phyloP scores from a whole-genome alignment of 2,329 filamentous ascomycete genomes.

The Aphanocladium album region DNA sequence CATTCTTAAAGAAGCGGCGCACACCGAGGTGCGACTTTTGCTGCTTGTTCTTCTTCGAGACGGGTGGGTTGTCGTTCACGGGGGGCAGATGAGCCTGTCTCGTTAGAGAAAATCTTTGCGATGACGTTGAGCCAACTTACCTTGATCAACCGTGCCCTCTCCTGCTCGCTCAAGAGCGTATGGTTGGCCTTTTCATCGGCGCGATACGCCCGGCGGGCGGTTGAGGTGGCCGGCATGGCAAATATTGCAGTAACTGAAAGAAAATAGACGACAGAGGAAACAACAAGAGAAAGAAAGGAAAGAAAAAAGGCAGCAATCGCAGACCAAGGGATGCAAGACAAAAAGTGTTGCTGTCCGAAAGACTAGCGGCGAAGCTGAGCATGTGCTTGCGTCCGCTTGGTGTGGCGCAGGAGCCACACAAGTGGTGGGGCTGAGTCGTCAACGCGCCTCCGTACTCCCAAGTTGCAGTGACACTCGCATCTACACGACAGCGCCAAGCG shows the following conservation, averaged over 20 bases:
- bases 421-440: conserved; percentile 21
- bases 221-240: conserved; percentile 1
- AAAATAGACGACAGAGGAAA: not conserved
- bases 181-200: conserved; percentile 33
- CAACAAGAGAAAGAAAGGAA: not conserved
- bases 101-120: not conserved
- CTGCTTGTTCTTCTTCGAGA: conserved; percentile 23
- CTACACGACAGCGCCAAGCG: conserved; percentile 6
- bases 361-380: not conserved
- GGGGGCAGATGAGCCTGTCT: not conserved
- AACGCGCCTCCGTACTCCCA: conserved; percentile 11
- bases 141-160: conserved; percentile 32
- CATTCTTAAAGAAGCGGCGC: conserved; percentile 55
- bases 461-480: conserved; percentile 4
- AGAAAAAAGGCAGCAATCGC: not conserved
- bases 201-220: conserved; percentile 35
- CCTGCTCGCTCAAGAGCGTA: conserved; percentile 29
- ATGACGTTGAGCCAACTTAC: conserved; percentile 21
- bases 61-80: conserved; percentile 26
- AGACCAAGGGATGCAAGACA: not conserved
- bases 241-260: not conserved
- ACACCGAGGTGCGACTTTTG: conserved; percentile 47
- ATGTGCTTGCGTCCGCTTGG: conserved; percentile 12
- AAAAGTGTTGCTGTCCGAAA: conserved; percentile 7
- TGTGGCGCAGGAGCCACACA: conserved; percentile 16